These are phyloP conservation scores for Chaetomium tenue DNA, from an alignment of 495 filamentous ascomycete genomes.

Conservation along the genomic window DNA sequence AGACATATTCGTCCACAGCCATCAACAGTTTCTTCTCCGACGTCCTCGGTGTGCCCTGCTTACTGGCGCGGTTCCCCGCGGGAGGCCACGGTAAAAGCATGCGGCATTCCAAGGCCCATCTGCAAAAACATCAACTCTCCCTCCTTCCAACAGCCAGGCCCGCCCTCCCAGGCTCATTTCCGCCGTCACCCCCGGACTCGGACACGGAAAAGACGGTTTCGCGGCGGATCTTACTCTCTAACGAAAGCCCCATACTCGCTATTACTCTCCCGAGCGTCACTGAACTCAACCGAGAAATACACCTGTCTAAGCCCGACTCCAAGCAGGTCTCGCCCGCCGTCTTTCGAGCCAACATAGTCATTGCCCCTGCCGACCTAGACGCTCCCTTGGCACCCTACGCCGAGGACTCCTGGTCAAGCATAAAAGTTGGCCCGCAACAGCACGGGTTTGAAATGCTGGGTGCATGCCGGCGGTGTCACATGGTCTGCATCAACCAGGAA, in stretches of 20 bases:
- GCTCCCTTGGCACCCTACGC: constrained; percentile 35
- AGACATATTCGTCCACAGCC: constrained; percentile 61
- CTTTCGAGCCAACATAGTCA: constrained; percentile 81
- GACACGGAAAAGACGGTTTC: constrained; percentile 37
- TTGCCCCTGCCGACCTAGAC: constrained; percentile 38
- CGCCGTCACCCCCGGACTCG: constrained; percentile 51
- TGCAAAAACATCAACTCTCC: constrained; percentile 52
- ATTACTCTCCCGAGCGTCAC: constrained; percentile 80
- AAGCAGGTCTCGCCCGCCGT: constrained; percentile 60
- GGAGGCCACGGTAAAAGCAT: constrained; percentile 53
- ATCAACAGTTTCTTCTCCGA: constrained; percentile 72
- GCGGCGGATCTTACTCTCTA: constrained; percentile 74
- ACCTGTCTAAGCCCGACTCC: background rate
- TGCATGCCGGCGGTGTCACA: constrained; percentile 83
- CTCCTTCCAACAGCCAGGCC: background rate
- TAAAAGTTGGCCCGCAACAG: constrained; percentile 50
- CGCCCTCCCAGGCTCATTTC: constrained; percentile 56
- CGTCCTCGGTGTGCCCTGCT: constrained; percentile 71
- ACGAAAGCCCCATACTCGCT: constrained; percentile 87
- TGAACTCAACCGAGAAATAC: constrained; percentile 67
- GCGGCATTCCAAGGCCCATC: constrained; percentile 63
- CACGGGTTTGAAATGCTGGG: constrained; percentile 70
- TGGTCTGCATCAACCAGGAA: constrained; percentile 89
- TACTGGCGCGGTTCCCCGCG: constrained; percentile 75
- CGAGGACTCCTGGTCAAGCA: constrained; percentile 57